Conservation (phyloP, 345 rosid species). For the Arabidopsis thaliana region TAIR10.1 NC_003074.8:9491001-9491500, state of each 20-base stretch:
- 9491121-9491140: neutral
- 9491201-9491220: slow-evolving; percentile 15
- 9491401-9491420: slow-evolving; percentile 78
- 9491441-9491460: slow-evolving; percentile 77
- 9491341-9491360: slow-evolving; percentile 84
- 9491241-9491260: slow-evolving; percentile 15
- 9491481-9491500: slow-evolving; percentile 83
- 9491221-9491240: slow-evolving; percentile 41
- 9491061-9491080: slow-evolving; percentile 23
- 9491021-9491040: slow-evolving; percentile 28
- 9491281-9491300: slow-evolving; percentile 50
- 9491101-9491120: slow-evolving; percentile 16
- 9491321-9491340: slow-evolving; percentile 87
- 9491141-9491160: neutral
- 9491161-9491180: slow-evolving; percentile 14
- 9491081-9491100: slow-evolving; percentile 23
- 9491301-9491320: slow-evolving; percentile 61
- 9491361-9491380: slow-evolving; percentile 90
- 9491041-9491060: slow-evolving; percentile 36
- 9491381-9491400: slow-evolving; percentile 85
- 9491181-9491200: slow-evolving; percentile 6
- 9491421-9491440: slow-evolving; percentile 89
- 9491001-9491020: slow-evolving; percentile 40
- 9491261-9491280: slow-evolving; percentile 49
- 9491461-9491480: slow-evolving; percentile 74